Conservation (phyloP, 257 asterid genomes). For the Paraleonurus japonicus region DNA sequence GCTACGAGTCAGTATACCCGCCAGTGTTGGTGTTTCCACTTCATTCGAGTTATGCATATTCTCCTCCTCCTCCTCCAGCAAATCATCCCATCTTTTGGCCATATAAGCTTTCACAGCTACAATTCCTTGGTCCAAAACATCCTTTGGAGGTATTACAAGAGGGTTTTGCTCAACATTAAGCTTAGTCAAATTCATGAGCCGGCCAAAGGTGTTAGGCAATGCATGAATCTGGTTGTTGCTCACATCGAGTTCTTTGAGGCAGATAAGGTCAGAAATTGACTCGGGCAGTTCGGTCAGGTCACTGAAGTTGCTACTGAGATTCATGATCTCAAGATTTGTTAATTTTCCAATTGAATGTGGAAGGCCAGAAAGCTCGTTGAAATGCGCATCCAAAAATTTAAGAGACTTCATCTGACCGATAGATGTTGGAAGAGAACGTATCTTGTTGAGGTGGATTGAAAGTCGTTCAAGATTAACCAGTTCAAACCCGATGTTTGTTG, state of each 20-base stretch:
- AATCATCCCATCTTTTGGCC: slow-evolving; percentile 60
- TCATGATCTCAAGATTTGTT: slow-evolving; percentile 63
- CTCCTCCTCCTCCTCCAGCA: slow-evolving; percentile 60
- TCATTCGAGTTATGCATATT: slow-evolving; percentile 36
- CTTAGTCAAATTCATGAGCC: slow-evolving; percentile 52
- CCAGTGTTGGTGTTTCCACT: slow-evolving; percentile 36
- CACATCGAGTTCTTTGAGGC: slow-evolving; percentile 78
- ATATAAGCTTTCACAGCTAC: slow-evolving; percentile 65
- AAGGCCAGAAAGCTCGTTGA: slow-evolving; percentile 79
- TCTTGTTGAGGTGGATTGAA: slow-evolving; percentile 64
- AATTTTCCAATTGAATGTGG: slow-evolving; percentile 67
- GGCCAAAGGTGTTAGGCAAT: slow-evolving; percentile 69
- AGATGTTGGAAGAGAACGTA: slow-evolving; percentile 78
- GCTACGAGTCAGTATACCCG: slow-evolving; percentile 56
- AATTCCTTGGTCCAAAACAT: slow-evolving; percentile 60
- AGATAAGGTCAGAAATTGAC: slow-evolving; percentile 64
- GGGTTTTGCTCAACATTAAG: slow-evolving; percentile 82
- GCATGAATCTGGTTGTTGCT: slow-evolving; percentile 93
- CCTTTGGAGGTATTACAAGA: slow-evolving; percentile 74
- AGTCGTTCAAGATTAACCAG: slow-evolving; percentile 58
- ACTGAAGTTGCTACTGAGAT: slow-evolving; percentile 80
- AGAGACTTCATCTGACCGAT: slow-evolving; percentile 78
- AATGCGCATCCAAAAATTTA: slow-evolving; percentile 53
- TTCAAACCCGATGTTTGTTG: slow-evolving; percentile 81
- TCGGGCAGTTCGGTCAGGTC: slow-evolving; percentile 75